These are phyloP conservation scores for Anethum foeniculum DNA, from an alignment of 140 eudicot genomes.

Conservation along the genomic window DNA sequence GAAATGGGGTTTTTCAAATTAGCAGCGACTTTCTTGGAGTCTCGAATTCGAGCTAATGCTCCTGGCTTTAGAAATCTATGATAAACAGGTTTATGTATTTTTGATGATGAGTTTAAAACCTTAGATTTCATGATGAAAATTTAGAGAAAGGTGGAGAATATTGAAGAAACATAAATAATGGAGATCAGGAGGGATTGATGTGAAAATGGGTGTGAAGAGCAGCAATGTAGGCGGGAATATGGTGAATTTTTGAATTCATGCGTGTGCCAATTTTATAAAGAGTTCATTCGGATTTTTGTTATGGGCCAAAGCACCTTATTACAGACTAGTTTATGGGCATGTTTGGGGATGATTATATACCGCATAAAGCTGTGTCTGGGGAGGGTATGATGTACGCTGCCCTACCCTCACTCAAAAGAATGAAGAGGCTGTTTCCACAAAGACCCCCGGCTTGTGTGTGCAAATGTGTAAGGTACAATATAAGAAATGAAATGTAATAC, in stretches of 20 bases:
- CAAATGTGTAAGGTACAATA: no score
- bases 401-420: no score
- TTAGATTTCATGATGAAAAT: background rate
- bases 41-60: background rate
- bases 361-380: no score
- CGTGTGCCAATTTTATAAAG: no score
- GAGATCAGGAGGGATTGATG: background rate
- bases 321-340: no score
- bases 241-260: background rate
- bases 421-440: no score
- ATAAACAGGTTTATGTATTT: background rate
- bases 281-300: no score
- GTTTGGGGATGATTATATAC: no score
- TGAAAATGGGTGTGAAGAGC: background rate
- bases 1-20: background rate
- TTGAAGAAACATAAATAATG: background rate
- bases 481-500: no score
- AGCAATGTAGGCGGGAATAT: background rate
- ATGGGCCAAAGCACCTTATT: no score
- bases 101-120: background rate
- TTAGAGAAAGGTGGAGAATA: background rate
- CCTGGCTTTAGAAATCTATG: background rate
- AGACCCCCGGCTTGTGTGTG: no score
- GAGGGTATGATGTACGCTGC: no score
- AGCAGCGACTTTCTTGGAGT: background rate